A percentile compares a stretch with the other conserved stretches of the same genome.
Evolutionary conservation across 305 asterid species (phyloP).

Genomic region (Fraxinus greggii): DNA sequence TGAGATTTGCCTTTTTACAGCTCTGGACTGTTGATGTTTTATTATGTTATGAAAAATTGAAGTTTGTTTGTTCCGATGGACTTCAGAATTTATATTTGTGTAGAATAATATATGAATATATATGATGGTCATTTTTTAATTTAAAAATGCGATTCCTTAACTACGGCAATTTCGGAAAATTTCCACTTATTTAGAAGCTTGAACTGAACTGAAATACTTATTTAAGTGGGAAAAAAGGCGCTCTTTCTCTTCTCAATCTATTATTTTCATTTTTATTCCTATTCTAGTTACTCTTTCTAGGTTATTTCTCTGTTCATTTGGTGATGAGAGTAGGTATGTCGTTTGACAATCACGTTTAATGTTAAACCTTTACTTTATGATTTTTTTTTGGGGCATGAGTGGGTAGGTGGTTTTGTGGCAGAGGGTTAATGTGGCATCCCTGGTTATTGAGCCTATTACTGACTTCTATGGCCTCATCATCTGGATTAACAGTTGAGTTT

Average conservation of each 20-base stretch:
- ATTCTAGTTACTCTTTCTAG: neutral
- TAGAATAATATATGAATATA: neutral
- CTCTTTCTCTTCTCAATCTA: neutral
- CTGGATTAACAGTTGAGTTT: neutral
- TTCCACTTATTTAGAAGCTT: neutral
- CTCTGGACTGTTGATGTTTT: neutral
- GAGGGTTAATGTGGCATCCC: neutral
- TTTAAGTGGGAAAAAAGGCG: neutral
- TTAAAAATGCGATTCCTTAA: neutral
- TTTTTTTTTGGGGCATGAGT: neutral
- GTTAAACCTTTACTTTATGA: neutral
- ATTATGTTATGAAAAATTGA: neutral
- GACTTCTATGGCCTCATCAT: neutral
- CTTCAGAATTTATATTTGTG: neutral
- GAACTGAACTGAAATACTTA: neutral
- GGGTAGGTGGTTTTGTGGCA: neutral
- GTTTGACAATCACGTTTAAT: neutral
- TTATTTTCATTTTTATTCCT: neutral
- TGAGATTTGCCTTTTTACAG: neutral
- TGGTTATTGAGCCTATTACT: neutral
- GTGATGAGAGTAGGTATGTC: neutral
- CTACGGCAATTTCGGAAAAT: neutral
- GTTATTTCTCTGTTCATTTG: neutral
- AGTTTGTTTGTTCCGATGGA: constrained; percentile 4
- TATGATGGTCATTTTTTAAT: neutral